A percentile compares a stretch with the other conserved stretches of the same genome.
Conservation (phyloP, 768 basidiomycete species). For the Pulveroboletus frians region DNA sequence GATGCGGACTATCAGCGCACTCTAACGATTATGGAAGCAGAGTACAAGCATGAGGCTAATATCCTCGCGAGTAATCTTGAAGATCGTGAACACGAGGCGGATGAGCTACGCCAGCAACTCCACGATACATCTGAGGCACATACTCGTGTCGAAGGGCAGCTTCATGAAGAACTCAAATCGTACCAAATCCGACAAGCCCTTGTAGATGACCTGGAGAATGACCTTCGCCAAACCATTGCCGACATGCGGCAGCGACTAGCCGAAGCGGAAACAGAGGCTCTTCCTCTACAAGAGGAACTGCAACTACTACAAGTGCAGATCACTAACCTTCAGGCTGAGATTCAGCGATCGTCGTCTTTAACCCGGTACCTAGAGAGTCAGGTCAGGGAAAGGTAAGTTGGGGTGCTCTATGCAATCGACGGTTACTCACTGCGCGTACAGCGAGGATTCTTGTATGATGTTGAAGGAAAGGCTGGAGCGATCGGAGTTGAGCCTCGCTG, state of each 20-base stretch:
- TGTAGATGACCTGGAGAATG: slow-evolving; percentile 32
- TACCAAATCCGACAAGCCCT: slow-evolving; percentile 24
- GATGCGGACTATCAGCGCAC: slow-evolving; percentile 23
- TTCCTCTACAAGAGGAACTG: slow-evolving; percentile 46
- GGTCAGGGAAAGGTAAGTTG: slow-evolving; percentile 52
- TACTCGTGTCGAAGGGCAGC: slow-evolving; percentile 27
- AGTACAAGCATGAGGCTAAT: slow-evolving; percentile 28
- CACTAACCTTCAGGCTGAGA: slow-evolving; percentile 58
- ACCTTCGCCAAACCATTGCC: slow-evolving; percentile 35
- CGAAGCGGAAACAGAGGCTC: slow-evolving; percentile 33
- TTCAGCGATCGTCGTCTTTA: slow-evolving; percentile 58
- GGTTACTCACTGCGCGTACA: slow-evolving; percentile 24
- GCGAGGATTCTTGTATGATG: slow-evolving; percentile 41
- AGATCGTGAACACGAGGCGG: slow-evolving; percentile 33
- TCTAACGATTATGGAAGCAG: slow-evolving; percentile 30
- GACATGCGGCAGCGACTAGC: slow-evolving; percentile 38
- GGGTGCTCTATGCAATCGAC: neutral
- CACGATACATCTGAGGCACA: slow-evolving; percentile 36
- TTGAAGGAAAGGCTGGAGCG: slow-evolving; percentile 40
- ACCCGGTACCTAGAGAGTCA: slow-evolving; percentile 60
- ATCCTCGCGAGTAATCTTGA: slow-evolving; percentile 36
- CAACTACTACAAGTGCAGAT: slow-evolving; percentile 47
- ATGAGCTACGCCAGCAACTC: slow-evolving; percentile 35
- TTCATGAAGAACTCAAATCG: slow-evolving; percentile 22
- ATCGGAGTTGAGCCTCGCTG: slow-evolving; percentile 41